Evolutionary conservation across 2,329 filamentous ascomycete species (phyloP), one percentile per base, ranked within the genome.

Genomic region (Phoma herbarum): DNA sequence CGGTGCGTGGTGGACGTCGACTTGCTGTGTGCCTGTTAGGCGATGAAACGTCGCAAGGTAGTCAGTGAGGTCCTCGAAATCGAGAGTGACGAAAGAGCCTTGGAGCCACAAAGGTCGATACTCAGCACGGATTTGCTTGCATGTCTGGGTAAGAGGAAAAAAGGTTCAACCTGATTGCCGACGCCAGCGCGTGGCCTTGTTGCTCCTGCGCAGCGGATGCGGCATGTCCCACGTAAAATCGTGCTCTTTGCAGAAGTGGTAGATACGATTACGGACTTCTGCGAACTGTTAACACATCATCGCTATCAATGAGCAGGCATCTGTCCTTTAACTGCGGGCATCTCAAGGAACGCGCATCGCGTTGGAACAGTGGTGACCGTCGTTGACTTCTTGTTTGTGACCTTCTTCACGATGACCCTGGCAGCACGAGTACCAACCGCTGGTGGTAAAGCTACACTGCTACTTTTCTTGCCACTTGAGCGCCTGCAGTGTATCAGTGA

Each of bases 191-290:
- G 16, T 1, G n/a, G 10, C 10, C 9, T 23, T 12, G 10, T 22
- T 41, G 37, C 2, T 41, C 18, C 8, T 50, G 23, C 46, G 29
- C 16, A 47, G 29, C 14, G 25, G 16, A 37, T 20, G 10, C 26
- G 56, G 14, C 23, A 2, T 8, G 22, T 14, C 18, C 20, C 23
- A 12, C 9, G 6, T n/a, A 41, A 52, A 61, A 1, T 7, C 7
- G 1, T 29, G 8, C 35, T 64, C 64, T 3, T 23, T 28, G 14
- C 60, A 59, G 28, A 51, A 61, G 8, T 57, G n/a, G 41, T 64
- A 66, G 42, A 66, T 64, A 9, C 50, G 57, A 23, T 64, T 66
- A 11, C 64, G 57, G 5, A 66, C 28, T 46, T 64, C 64, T 66
- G 23, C 10, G 3, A 9, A n/a, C 10, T 3, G 5, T 52, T n/a